These are phyloP conservation scores for Magnolia officinalis DNA, from an alignment of 164 flowering plant genomes.

Conservation along the genomic window DNA sequence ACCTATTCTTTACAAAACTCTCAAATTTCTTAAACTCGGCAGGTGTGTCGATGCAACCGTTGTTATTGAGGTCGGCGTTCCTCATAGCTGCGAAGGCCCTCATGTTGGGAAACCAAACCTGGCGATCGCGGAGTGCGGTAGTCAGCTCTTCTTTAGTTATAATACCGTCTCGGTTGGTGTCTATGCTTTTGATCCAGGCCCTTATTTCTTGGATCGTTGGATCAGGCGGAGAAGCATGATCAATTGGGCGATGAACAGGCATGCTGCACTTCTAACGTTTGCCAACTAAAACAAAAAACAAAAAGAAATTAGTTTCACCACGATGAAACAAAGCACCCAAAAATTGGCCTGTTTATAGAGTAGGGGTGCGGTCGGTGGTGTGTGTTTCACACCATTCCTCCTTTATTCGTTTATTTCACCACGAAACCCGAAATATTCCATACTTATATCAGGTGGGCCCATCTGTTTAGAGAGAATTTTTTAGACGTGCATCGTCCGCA, in stretches of 20 bases:
- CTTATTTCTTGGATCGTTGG: background rate
- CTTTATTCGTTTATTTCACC: too few relatives aligned
- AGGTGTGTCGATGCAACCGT: background rate
- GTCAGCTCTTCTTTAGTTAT: background rate
- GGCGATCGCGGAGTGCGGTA: background rate
- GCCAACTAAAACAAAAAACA: background rate
- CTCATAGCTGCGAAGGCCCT: background rate
- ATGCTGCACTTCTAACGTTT: background rate
- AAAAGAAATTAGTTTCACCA: too few relatives aligned
- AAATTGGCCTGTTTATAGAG: too few relatives aligned
- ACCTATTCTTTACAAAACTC: background rate
- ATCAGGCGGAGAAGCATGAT: background rate
- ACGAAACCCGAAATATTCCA: too few relatives aligned
- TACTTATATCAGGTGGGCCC: too few relatives aligned
- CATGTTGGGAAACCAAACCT: background rate
- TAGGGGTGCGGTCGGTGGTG: too few relatives aligned
- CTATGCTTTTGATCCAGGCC: background rate
- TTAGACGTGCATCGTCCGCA: too few relatives aligned
- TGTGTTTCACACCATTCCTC: too few relatives aligned
- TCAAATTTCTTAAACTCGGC: background rate
- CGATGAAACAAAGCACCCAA: too few relatives aligned
- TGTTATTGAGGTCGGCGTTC: background rate
- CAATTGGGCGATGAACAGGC: background rate
- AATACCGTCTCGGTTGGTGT: background rate
- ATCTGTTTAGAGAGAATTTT: too few relatives aligned